Conservation (phyloP, 129 eudicot genomes). For the Logfia minima region DNA sequence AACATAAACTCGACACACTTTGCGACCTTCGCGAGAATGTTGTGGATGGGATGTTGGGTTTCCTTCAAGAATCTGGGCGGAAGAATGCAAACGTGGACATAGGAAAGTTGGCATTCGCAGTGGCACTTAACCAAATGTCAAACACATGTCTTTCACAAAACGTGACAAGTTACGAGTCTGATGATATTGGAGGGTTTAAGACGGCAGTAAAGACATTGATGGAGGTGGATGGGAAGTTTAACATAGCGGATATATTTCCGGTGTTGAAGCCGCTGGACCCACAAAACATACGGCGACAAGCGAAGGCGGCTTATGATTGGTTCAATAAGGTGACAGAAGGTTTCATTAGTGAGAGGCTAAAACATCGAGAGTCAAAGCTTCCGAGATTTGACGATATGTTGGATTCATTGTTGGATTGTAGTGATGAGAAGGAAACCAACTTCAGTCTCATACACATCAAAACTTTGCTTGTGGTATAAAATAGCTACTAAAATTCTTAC, state of each 20-base stretch:
- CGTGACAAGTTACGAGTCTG: conserved; percentile 5
- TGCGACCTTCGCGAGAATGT: conserved; percentile 36
- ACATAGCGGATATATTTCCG: conserved; percentile 47
- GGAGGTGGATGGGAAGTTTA: conserved; percentile 48
- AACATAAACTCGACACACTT: conserved; percentile 43
- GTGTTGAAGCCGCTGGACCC: conserved; percentile 44
- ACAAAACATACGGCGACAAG: conserved; percentile 46
- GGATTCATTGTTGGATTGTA: conserved; percentile 42
- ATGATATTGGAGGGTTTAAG: conserved; percentile 31
- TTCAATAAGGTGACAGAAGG: conserved; percentile 23
- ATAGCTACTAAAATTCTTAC: too few species aligned
- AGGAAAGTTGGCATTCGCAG: conserved; percentile 40
- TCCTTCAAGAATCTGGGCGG: conserved; percentile 27
- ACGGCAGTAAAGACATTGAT: conserved; percentile 32
- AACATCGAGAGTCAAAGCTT: conserved; percentile 17
- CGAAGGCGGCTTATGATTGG: conserved; percentile 37
- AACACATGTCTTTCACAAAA: neutral
- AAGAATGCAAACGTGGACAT: conserved; percentile 33
- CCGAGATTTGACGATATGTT: conserved; percentile 37
- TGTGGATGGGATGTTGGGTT: conserved; percentile 38
- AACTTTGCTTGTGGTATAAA: conserved; percentile 35
- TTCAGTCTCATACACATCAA: conserved; percentile 27
- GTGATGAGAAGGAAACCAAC: conserved; percentile 21
- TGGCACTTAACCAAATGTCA: conserved; percentile 4
- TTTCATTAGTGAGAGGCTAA: conserved; percentile 28